Base-by-base conservation (phyloP, 805 yeast species). In the Yarrowia hollandica region DNA sequence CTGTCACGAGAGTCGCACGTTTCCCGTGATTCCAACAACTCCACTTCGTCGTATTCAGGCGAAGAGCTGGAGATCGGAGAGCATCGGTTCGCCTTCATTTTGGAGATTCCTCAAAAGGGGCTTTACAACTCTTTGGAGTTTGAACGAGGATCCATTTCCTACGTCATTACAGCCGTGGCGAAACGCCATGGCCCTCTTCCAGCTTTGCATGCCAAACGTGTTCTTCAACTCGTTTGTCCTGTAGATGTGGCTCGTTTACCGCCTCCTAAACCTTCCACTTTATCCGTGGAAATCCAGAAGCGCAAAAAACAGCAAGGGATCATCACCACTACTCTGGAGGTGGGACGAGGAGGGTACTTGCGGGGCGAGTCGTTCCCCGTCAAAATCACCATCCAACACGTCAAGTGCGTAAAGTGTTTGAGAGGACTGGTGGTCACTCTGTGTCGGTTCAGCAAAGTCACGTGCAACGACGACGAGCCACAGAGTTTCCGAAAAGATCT, bases 81-180 rank as follows among this genome's bases (percentile, higher is more conserved):
- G 67, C 97, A 90, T 71, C 74, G 88, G 31, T 90, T 91, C 68
- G 96, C 96, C 18, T 91, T 90, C 68, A 81, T 86, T 48, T 87
- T 90, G 39, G 85, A 82, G 64, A 76, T 90, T n/a, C 96, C 97
- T 0, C 79, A 78, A 64, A 82, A 81, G 63, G 80, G 86, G 63
- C 79, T 88, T 3, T 85, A 77, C 70, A 86, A 94, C 19, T 83
- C 90, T 54, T 79, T 90, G 22, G 84, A 83, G 63, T 90, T 90
- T 65, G 96, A 91, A 64, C 83, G 84, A 65, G 97, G 97, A n/a
- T 80, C 88, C 16, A 88, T 90, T 14, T 70, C 79, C 3, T 90
- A 90, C 69, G 71, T 73, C 28, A 73, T 90, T 42, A 79, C 81
- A 48, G 85, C 85, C 2, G 50, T 64, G 19, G 66, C 68, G 33